Conservation (phyloP, 2,329 filamentous ascomycete species). For the Albifimbria verrucaria region DNA sequence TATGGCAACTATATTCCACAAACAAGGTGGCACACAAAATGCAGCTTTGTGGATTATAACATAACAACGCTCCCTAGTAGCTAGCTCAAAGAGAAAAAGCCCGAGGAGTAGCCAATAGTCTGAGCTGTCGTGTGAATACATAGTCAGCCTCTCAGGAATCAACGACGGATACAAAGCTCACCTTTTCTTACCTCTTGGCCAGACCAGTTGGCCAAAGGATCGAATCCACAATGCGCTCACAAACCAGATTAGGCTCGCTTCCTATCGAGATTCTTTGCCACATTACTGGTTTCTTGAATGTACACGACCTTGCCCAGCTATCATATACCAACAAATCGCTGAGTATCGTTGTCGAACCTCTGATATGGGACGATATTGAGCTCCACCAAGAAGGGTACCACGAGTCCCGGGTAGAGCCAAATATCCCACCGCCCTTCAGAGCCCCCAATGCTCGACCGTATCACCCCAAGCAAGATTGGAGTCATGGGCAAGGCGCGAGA, state of each 20-base stretch:
- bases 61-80: no score
- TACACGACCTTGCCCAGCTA: not conserved
- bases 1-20: no score
- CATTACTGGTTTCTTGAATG: not conserved
- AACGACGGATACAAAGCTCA: no score
- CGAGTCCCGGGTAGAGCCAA: not conserved
- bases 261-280: constrained; percentile 5
- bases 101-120: no score
- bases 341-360: constrained; percentile 1
- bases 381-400: constrained; percentile 10
- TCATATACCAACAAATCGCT: constrained; percentile 6
- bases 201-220: no score
- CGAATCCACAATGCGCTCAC: not conserved
- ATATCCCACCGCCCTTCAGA: constrained; percentile 3
- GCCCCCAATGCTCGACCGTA: not conserved
- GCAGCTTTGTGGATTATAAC: no score
- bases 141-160: no score
- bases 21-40: no score
- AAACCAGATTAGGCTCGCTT: not conserved
- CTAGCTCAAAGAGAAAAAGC: no score
- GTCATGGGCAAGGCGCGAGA: not conserved
- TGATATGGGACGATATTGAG: constrained; percentile 14
- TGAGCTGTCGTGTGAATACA: no score
- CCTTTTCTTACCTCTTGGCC: no score
- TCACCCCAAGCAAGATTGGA: not conserved